phyloP scores from a whole-genome alignment of 768 basidiomycete genomes.

The Panaeolus cyanescens region DNA sequence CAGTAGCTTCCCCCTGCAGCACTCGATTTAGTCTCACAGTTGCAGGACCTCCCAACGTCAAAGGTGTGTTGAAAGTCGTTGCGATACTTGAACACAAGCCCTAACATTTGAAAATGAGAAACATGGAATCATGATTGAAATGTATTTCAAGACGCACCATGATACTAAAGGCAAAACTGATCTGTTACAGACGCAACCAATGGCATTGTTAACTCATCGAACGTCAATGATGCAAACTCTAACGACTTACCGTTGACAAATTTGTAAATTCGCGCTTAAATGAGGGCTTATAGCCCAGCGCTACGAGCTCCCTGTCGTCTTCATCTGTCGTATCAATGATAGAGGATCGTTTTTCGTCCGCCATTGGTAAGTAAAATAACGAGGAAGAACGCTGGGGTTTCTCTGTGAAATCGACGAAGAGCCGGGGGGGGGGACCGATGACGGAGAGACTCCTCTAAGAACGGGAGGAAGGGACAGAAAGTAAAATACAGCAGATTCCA shows the following conservation, averaged over 20 bases:
- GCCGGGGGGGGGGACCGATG: background rate
- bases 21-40: constrained; percentile 41
- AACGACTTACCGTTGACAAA: constrained; percentile 62
- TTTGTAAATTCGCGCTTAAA: constrained; percentile 88
- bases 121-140: background rate
- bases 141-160: constrained; percentile 44
- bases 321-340: constrained; percentile 38
- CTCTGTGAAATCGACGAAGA: background rate
- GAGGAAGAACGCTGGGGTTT: background rate
- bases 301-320: constrained; percentile 67
- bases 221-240: background rate
- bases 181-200: constrained; percentile 34
- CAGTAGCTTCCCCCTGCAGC: background rate
- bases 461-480: constrained; percentile 5
- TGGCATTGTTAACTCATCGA: constrained; percentile 4
- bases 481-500: background rate
- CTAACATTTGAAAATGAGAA: constrained; percentile 24
- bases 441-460: constrained; percentile 4
- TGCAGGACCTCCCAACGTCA: constrained; percentile 68
- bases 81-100: constrained; percentile 77
- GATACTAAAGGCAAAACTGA: constrained; percentile 78
- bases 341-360: constrained; percentile 19
- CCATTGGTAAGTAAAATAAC: constrained; percentile 11
- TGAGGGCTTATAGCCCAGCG: constrained; percentile 73
- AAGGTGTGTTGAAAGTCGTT: constrained; percentile 77